Conservation (phyloP, 2,329 filamentous ascomycete genomes). For the Fusarium fujikuroi region DNA sequence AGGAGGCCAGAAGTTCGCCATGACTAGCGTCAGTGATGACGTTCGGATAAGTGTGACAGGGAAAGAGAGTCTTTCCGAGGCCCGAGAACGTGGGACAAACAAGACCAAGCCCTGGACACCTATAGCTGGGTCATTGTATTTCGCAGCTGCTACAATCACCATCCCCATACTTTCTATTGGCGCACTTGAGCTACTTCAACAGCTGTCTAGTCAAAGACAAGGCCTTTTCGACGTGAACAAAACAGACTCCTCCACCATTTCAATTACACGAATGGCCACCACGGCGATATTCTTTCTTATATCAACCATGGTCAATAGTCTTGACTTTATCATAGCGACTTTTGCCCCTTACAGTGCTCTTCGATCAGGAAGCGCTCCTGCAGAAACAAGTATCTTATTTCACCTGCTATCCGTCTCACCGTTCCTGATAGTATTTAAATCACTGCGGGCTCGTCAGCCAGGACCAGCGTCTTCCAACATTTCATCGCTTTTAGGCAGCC, state of each 20-base stretch:
- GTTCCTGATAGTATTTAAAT: background rate
- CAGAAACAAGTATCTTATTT: background rate
- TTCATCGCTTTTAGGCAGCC: background rate
- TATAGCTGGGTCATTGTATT: background rate
- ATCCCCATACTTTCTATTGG: rapidly evolving
- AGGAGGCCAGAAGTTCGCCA: rapidly evolving
- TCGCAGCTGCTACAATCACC: rapidly evolving
- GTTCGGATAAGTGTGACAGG: rapidly evolving
- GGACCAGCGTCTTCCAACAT: background rate
- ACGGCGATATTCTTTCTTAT: background rate
- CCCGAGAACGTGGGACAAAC: rapidly evolving
- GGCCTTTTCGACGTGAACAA: background rate
- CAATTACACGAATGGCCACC: background rate
- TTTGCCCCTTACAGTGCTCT: background rate
- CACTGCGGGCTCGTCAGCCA: background rate
- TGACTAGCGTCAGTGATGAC: rapidly evolving
- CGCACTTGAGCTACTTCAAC: background rate
- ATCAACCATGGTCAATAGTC: background rate
- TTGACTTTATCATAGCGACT: background rate
- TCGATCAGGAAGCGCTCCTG: background rate
- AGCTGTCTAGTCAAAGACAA: rapidly evolving
- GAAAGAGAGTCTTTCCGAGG: rapidly evolving
- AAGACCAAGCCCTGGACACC: background rate
- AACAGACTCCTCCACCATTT: background rate
- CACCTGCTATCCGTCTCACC: rapidly evolving